phyloP scores from a whole-genome alignment of 2,329 filamentous ascomycete species.

The Cladosporium sp. region DNA sequence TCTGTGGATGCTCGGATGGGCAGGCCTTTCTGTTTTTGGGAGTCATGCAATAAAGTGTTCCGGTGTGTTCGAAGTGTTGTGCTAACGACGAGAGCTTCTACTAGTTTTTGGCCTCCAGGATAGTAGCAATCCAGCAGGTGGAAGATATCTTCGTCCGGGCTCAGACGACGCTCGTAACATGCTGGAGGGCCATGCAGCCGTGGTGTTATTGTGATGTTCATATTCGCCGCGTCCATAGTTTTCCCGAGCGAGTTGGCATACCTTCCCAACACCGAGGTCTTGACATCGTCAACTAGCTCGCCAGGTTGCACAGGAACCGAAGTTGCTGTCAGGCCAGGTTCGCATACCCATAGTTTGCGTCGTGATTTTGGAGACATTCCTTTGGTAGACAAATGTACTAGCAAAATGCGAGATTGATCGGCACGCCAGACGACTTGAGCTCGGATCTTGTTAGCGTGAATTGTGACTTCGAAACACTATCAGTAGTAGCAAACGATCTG shows the following conservation, averaged over 20 bases:
- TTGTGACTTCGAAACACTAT: background rate
- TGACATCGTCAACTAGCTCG: background rate
- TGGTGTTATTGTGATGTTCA: background rate
- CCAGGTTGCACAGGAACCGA: background rate
- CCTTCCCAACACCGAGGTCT: background rate
- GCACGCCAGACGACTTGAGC: background rate
- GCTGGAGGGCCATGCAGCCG: background rate
- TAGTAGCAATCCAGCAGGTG: background rate
- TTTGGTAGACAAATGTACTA: background rate
- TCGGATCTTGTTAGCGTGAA: background rate
- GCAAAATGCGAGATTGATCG: background rate
- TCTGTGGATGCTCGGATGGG: background rate
- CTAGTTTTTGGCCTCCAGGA: background rate
- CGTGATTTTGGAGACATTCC: background rate
- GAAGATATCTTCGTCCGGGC: background rate
- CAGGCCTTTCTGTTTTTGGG: background rate
- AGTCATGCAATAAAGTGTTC: background rate
- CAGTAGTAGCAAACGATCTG: background rate
- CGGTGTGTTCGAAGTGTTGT: background rate
- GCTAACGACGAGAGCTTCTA: background rate
- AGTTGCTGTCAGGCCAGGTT: background rate
- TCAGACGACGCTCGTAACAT: background rate
- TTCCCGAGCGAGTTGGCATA: slow-evolving; percentile 2
- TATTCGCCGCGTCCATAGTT: background rate
- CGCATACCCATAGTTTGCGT: slow-evolving; percentile 15